Base-by-base conservation (phyloP, 2,329 filamentous ascomycete species). In the Hymenoscyphus occultus region DNA sequence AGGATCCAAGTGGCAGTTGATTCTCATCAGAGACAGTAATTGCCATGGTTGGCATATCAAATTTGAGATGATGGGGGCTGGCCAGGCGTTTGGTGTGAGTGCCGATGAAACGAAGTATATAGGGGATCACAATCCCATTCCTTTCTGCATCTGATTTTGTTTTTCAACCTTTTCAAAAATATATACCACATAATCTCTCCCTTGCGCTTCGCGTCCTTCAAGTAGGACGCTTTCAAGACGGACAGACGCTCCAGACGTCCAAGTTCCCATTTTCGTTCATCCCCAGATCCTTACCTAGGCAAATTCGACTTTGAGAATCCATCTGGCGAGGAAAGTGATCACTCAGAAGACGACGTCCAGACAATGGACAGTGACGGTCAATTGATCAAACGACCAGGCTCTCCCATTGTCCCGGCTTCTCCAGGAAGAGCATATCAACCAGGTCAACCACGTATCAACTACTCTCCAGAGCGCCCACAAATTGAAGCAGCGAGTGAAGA, bases 391-490 rank as follows among this genome's bases (percentile, higher is more conserved):
- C 63, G 68, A 56, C 67, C 69, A 13, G 22, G 16, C 6, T 66
- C 65, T 56, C 67, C 67, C 2, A 35, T 32, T 31, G 45, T 62
- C 6, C 64, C 60, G 22, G 28, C 58, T 14, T 70, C 68, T 39
- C 69, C 65, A 22, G 54, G 58, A 42, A 68, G 66, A n/a, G 48
- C 66, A 13, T 67, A 68, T 58, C 64, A 68, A 12, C 67, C 65
- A 40, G 56, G 35, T 6, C 14, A 31, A 1, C 61, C 56, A 9
- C 59, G 61, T 28, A 60, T 65, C 42, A 64, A 60, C 39, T 70
- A 66, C 60, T 68, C 66, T 12, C 70, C 70, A 31, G 68, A 70
- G 65, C 61, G 66, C 5, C 66, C 67, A n/a, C 67, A 68, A 48
- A 56, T 67, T n/a, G 66, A 70, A 7, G 48, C 57, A 39, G 56